These are phyloP conservation scores for Alternaria arbusti DNA, from an alignment of 2,329 filamentous ascomycete genomes.

Conservation along the genomic window DNA sequence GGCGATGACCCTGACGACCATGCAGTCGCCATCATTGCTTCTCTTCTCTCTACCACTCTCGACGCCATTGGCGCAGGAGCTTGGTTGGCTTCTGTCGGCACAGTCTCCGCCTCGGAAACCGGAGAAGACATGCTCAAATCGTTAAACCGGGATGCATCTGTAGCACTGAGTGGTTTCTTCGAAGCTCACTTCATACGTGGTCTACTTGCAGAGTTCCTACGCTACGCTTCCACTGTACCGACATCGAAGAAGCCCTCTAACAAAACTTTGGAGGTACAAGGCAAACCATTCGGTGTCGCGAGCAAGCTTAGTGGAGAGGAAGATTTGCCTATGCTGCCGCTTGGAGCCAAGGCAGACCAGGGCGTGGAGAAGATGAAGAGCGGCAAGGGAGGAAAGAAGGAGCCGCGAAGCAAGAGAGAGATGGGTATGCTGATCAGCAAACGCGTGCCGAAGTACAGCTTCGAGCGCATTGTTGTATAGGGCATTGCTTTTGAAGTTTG, in stretches of 20 bases:
- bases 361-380: slow-evolving; percentile 61
- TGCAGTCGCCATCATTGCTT: slow-evolving; percentile 73
- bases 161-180: slow-evolving; percentile 74
- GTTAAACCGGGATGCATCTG: slow-evolving; percentile 72
- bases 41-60: slow-evolving; percentile 73
- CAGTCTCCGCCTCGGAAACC: slow-evolving; percentile 61
- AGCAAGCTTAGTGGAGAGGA: slow-evolving; percentile 43
- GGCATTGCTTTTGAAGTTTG: slow-evolving; percentile 2
- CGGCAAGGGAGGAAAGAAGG: slow-evolving; percentile 72
- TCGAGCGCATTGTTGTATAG: slow-evolving; percentile 69
- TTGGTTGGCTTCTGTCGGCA: slow-evolving; percentile 63
- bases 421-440: slow-evolving; percentile 79
- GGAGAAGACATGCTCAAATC: slow-evolving; percentile 69
- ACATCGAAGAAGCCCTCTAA: slow-evolving; percentile 41
- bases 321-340: slow-evolving; percentile 64
- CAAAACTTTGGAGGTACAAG: slow-evolving; percentile 49
- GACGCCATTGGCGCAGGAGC: slow-evolving; percentile 77
- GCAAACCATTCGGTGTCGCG: slow-evolving; percentile 56
- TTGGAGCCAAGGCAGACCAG: slow-evolving; percentile 70
- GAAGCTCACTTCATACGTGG: slow-evolving; percentile 71
- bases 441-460: slow-evolving; percentile 80
- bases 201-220: slow-evolving; percentile 69
- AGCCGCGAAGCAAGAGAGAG: slow-evolving; percentile 73
- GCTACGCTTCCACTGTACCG: slow-evolving; percentile 53
- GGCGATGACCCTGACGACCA: slow-evolving; percentile 67